Percentiles rank a stretch among this genome's conserved stretches.
phyloP scores from a whole-genome alignment of 2,329 filamentous ascomycete species.

The Myriosclerotinia scirpicola region DNA sequence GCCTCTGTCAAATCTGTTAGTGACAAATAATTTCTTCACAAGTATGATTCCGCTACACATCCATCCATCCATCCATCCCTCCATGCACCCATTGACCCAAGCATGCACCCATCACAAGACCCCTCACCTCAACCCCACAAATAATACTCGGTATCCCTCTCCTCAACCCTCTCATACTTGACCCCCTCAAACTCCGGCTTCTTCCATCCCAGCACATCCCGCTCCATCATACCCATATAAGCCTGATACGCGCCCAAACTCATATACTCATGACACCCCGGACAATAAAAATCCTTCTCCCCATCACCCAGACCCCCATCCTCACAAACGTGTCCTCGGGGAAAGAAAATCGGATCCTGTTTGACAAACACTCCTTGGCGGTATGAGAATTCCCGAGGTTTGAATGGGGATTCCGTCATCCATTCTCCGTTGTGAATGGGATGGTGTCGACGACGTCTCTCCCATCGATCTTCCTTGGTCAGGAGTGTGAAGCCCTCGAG shows the following conservation, averaged over 20 bases:
- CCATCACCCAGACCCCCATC: background rate
- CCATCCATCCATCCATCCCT: too few species aligned
- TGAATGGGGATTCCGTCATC: slow-evolving; percentile 1
- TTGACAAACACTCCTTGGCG: slow-evolving; percentile 1
- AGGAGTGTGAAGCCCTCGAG: background rate
- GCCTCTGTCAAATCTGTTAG: background rate
- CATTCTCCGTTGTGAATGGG: slow-evolving; percentile 4
- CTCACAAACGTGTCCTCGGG: background rate
- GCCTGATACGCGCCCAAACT: slow-evolving; percentile 3
- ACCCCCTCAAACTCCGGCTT: slow-evolving; percentile 9
- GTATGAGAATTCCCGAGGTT: background rate
- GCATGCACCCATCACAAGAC: background rate
- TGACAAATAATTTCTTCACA: background rate
- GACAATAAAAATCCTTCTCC: slow-evolving; percentile 11
- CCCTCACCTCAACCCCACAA: background rate
- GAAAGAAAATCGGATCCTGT: background rate
- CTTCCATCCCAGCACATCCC: background rate
- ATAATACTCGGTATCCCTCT: background rate
- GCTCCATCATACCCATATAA: slow-evolving; percentile 15
- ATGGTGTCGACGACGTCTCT: slow-evolving; percentile 1
- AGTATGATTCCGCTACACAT: background rate
- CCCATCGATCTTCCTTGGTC: background rate
- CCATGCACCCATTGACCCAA: background rate
- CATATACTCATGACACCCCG: slow-evolving; percentile 12
- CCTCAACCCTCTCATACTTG: background rate